These are phyloP conservation scores for Aspergillus sp. DNA, from an alignment of 2,329 filamentous ascomycete genomes.

Conservation along the genomic window DNA sequence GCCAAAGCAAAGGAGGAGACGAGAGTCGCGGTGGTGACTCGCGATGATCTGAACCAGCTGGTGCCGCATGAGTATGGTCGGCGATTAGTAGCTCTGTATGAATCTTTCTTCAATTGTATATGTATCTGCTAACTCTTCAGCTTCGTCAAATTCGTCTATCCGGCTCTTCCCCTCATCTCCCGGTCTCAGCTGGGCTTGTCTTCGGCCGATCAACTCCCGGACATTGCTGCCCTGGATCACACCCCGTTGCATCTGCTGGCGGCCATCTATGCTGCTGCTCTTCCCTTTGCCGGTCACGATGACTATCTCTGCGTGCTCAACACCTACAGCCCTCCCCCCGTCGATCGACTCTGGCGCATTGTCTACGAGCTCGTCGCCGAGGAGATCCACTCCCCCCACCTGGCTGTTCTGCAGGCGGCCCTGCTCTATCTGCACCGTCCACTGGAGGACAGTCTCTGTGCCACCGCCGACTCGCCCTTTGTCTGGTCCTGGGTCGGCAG, in stretches of 20 bases:
- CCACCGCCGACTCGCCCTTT: conserved; percentile 28
- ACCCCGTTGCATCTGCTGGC: conserved; percentile 25
- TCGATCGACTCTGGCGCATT: conserved; percentile 24
- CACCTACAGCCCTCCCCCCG: conserved; percentile 20
- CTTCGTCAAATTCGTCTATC: conserved; percentile 26
- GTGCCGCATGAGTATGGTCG: conserved; percentile 19
- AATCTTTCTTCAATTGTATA: not conserved
- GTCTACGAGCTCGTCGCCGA: conserved; percentile 25
- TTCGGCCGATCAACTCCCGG: conserved; percentile 13
- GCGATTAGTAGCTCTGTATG: conserved; percentile 18
- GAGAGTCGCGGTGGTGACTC: conserved; percentile 6
- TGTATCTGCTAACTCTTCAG: conserved; percentile 9
- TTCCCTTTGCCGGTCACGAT: conserved; percentile 28
- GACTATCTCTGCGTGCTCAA: conserved; percentile 23
- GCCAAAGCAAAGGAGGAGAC: conserved; percentile 15
- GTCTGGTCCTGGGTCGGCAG: conserved; percentile 35
- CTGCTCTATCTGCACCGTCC: conserved; percentile 28
- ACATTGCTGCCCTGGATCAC: conserved; percentile 13
- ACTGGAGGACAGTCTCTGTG: conserved; percentile 14
- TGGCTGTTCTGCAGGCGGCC: conserved; percentile 27
- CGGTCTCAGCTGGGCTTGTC: conserved; percentile 22
- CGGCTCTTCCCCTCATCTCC: conserved; percentile 26
- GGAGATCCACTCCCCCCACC: conserved; percentile 27
- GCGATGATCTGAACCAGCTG: conserved; percentile 15
- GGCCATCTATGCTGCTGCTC: conserved; percentile 28